Conservation (phyloP, 2,329 filamentous ascomycete genomes). For the Botryotinia calthae region DNA sequence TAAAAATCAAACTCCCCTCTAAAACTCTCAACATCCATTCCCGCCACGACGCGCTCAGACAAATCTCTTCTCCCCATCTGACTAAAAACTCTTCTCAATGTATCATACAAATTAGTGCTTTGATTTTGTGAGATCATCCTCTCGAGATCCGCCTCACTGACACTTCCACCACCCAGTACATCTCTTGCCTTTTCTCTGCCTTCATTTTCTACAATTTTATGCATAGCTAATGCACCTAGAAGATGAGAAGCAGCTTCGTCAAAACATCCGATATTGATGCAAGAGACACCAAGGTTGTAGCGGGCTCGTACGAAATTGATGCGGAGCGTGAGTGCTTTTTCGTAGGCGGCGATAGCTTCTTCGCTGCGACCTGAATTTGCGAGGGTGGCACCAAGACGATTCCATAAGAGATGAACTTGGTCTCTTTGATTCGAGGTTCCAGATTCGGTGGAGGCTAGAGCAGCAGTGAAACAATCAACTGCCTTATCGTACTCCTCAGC, state of each 20-base stretch:
- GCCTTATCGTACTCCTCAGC: constrained; percentile 98
- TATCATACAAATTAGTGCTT: constrained; percentile 96
- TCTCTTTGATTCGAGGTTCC: constrained; percentile 80
- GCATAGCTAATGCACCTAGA: constrained; percentile 89
- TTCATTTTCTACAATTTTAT: constrained; percentile 86
- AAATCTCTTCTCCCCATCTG: constrained; percentile 91
- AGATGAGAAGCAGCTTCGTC: constrained; percentile 91
- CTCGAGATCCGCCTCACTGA: constrained; percentile 73
- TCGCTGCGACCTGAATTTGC: constrained; percentile 92
- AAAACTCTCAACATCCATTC: constrained; percentile 89
- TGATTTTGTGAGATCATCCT: constrained; percentile 92
- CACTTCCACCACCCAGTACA: constrained; percentile 62
- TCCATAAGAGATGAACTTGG: constrained; percentile 94
- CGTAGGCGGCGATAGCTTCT: constrained; percentile 95
- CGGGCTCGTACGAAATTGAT: constrained; percentile 96
- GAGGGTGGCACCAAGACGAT: constrained; percentile 90
- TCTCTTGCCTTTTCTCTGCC: constrained; percentile 81
- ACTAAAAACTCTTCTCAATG: constrained; percentile 87
- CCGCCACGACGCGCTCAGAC: constrained; percentile 80
- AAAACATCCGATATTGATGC: constrained; percentile 96
- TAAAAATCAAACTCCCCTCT: constrained; percentile 87
- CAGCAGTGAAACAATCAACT: constrained; percentile 95
- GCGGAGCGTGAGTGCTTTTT: constrained; percentile 82
- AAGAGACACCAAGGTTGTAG: constrained; percentile 94
- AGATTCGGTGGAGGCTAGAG: constrained; percentile 79